Evolutionary conservation across 768 basidiomycete genomes (phyloP), one percentile per base, ranked within the genome.

Genomic region (Cyclocybe cylindracea): DNA sequence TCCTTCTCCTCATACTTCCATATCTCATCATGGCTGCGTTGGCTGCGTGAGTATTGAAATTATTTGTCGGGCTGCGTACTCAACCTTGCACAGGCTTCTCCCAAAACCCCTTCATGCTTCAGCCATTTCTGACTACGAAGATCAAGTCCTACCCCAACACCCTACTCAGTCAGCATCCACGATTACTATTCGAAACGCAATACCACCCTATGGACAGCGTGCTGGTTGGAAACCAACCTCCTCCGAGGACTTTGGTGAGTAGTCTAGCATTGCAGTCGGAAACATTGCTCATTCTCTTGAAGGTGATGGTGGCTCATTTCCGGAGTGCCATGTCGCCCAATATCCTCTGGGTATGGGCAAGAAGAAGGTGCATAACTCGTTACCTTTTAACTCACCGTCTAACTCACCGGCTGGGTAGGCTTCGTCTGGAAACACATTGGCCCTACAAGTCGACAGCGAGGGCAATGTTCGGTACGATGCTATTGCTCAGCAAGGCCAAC

Each of bases 391-490:
- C 4, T n/a, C 11, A 16, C 44, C 52, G 10, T 36, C 16, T 3
- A 3, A 31, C 36, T 51, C 38, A 55, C 19, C 41, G 11, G 55
- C 35, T 31, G 40, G 18, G 39, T 39, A 96, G 93, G 86, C 90
- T 1, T 86, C 91, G 4, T 86, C 91, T 18, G 96, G 96, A 5
- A 96, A 95, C 62, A 98, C 97, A 0, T 82, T 99, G 7, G 94
- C 97, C 5, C 82, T 99, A 3, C 95, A 96, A 79, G 96, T 98
- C 29, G 96, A 99, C 64, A 84, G 83, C 53, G 95, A 97, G 68
- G 97, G 97, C 41, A 95, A 94, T 56, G 94, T 98, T 46, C 88
- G 92, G 56, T 99, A 98, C 66, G 95, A 97, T 69, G 95, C 91
- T 46, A 98, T 98, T 59, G 96, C 96, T 7, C 87, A 88, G 54